phyloP scores from a whole-genome alignment of 129 eudicot genomes.

The sunflower (Helianthus annuus) region DNA sequence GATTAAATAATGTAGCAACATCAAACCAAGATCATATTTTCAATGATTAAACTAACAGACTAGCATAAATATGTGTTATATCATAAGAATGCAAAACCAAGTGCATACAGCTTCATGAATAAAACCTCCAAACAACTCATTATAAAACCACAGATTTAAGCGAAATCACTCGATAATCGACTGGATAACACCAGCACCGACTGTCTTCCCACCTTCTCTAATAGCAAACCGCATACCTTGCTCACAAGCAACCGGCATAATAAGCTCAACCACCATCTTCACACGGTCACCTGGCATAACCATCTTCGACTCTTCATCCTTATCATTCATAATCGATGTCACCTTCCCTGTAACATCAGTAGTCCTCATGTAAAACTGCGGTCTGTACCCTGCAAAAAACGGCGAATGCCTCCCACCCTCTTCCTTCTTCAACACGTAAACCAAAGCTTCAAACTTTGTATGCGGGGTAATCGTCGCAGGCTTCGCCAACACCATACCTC shows the following conservation, averaged over 20 bases:
- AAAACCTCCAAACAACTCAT: slow-evolving; percentile 34
- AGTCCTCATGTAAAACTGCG: slow-evolving; percentile 94
- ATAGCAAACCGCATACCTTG: slow-evolving; percentile 94
- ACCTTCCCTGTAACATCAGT: slow-evolving; percentile 89
- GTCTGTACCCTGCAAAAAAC: slow-evolving; percentile 80
- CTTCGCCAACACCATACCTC: slow-evolving; percentile 89
- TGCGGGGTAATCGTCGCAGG: slow-evolving; percentile 73
- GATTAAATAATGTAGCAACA: not conserved
- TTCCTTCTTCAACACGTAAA: slow-evolving; percentile 87
- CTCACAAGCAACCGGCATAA: slow-evolving; percentile 81
- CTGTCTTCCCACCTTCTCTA: slow-evolving; percentile 99
- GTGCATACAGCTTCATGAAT: slow-evolving; percentile 35
- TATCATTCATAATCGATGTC: slow-evolving; percentile 67
- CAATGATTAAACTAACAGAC: slow-evolving; percentile 34
- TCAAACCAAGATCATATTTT: slow-evolving; percentile 26
- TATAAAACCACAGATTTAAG: not conserved
- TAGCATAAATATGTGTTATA: slow-evolving; percentile 47
- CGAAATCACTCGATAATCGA: slow-evolving; percentile 60
- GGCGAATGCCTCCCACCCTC: slow-evolving; percentile 96
- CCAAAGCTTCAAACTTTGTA: slow-evolving; percentile 72
- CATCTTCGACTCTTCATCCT: slow-evolving; percentile 88
- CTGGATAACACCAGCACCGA: slow-evolving; percentile 91
- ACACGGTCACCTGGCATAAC: slow-evolving; percentile 98
- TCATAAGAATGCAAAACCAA: slow-evolving; percentile 45
- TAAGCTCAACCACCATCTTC: slow-evolving; percentile 87